Percentiles rank a stretch among this genome's conserved stretches.
These are phyloP conservation scores for Cladosporium sp. DNA, from an alignment of 2,329 filamentous ascomycete species.

Conservation along the genomic window DNA sequence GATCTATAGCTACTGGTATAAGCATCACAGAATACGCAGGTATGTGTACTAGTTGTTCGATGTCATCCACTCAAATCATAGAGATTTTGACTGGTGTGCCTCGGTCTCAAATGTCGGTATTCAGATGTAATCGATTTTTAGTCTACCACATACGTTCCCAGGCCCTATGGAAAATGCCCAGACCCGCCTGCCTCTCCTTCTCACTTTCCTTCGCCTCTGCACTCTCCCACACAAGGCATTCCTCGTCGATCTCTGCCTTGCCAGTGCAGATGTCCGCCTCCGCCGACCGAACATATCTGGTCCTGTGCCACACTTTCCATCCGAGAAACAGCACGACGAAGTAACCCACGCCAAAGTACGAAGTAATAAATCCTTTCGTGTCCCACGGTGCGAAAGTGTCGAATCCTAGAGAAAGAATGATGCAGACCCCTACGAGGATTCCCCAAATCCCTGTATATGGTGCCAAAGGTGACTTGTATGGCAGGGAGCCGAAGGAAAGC, in stretches of 20 bases:
- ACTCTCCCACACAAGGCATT: slow-evolving; percentile 17
- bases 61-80: too few relatives aligned
- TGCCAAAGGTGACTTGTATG: slow-evolving; percentile 46
- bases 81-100: too few relatives aligned
- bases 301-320: slow-evolving; percentile 65
- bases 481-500: slow-evolving; percentile 40
- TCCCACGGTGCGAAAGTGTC: slow-evolving; percentile 48
- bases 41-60: too few relatives aligned
- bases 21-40: too few relatives aligned
- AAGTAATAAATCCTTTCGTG: slow-evolving; percentile 47
- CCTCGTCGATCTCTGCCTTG: slow-evolving; percentile 45
- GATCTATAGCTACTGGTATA: too few relatives aligned
- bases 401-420: slow-evolving; percentile 59
- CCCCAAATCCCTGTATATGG: slow-evolving; percentile 52
- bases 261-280: slow-evolving; percentile 45
- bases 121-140: too few relatives aligned
- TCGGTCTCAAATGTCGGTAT: too few relatives aligned
- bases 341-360: slow-evolving; percentile 28
- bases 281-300: slow-evolving; percentile 43
- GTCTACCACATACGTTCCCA: slow-evolving; percentile 6
- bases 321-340: slow-evolving; percentile 50
- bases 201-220: slow-evolving; percentile 14
- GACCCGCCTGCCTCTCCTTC: slow-evolving; percentile 20
- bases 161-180: background rate
- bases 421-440: slow-evolving; percentile 55